Evolutionary conservation across 2,329 filamentous ascomycete species (phyloP).

Genomic region (Aphanoascus verrucosus): DNA sequence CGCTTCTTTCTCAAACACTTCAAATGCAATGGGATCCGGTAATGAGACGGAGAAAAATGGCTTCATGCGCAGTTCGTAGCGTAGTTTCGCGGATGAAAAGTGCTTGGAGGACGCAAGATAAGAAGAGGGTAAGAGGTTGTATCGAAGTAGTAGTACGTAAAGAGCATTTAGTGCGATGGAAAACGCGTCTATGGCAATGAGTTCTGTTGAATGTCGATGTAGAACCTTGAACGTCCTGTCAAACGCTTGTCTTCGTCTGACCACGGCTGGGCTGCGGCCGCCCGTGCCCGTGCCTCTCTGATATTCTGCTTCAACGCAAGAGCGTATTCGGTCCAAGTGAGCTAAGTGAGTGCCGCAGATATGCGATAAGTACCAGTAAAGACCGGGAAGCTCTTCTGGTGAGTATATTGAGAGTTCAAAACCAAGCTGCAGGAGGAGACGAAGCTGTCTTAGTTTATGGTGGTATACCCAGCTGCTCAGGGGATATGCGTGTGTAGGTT

Average conservation of each 20-base stretch:
- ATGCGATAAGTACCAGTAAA: conserved; percentile 85
- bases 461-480: conserved; percentile 82
- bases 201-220: conserved; percentile 52
- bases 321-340: conserved; percentile 63
- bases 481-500: conserved; percentile 56
- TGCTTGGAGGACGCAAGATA: conserved; percentile 45
- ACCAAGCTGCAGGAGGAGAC: conserved; percentile 77
- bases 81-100: conserved; percentile 56
- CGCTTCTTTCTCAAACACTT: conserved; percentile 45
- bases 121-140: conserved; percentile 39
- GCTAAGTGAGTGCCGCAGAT: conserved; percentile 56
- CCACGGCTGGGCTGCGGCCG: conserved; percentile 15
- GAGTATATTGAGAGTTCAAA: conserved; percentile 91
- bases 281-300: conserved; percentile 20
- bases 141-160: conserved; percentile 55
- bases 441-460: conserved; percentile 81
- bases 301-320: conserved; percentile 43
- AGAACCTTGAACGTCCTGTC: conserved; percentile 41
- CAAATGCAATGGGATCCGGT: conserved; percentile 55
- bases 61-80: conserved; percentile 79
- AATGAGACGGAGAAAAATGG: conserved; percentile 61
- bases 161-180: conserved; percentile 46
- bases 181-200: conserved; percentile 49
- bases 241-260: conserved; percentile 27
- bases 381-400: conserved; percentile 67